Percentiles rank a stretch among this genome's conserved stretches.
Conservation (phyloP, 2,329 filamentous ascomycete genomes). For the Penicillium sp. region DNA sequence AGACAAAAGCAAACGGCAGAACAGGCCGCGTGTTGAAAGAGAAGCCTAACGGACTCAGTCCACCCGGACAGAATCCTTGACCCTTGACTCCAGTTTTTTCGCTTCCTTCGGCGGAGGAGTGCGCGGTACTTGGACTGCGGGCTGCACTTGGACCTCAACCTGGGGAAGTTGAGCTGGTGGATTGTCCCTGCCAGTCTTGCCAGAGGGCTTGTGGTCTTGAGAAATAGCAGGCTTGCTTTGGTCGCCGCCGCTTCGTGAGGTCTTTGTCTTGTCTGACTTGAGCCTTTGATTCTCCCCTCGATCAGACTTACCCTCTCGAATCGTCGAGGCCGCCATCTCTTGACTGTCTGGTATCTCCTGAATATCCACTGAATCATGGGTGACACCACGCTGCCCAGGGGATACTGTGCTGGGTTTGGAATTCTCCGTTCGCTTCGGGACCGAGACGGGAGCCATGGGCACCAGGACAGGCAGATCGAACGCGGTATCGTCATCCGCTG, state of each 20-base stretch:
- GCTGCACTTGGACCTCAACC: conserved; percentile 22
- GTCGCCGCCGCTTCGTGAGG: too few species aligned
- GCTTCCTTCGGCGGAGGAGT: conserved; percentile 20
- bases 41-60: too few species aligned
- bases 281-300: background rate
- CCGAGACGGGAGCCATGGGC: background rate
- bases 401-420: background rate
- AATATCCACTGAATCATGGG: conserved; percentile 10
- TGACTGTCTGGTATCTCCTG: conserved; percentile 30
- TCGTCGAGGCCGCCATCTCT: conserved; percentile 7
- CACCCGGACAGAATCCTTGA: too few species aligned
- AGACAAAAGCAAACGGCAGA: too few species aligned
- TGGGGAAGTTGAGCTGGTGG: background rate
- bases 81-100: background rate
- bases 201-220: too few species aligned
- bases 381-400: background rate
- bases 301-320: background rate
- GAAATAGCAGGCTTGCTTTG: too few species aligned
- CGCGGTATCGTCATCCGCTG: background rate
- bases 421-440: background rate
- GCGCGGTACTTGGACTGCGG: background rate
- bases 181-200: background rate
- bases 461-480: conserved; percentile 8
- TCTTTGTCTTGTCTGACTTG: background rate
- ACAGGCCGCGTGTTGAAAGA: too few species aligned